Conservation (phyloP, 73 alveolate species). For the Durusdinium trenchii region DNA sequence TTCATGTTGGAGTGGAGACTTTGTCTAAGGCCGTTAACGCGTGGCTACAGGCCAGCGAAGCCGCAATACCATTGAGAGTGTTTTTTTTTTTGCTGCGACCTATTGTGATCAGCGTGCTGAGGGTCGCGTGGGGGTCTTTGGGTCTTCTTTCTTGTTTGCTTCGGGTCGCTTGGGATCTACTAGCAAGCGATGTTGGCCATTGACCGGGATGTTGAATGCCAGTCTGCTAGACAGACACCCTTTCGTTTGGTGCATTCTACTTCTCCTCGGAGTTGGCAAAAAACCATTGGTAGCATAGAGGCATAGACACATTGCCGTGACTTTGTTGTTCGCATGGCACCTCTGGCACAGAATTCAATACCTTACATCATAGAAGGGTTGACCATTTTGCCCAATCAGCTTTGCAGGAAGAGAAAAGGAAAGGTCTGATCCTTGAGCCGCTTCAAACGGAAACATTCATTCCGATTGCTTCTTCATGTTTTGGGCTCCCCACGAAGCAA, state of each 20-base stretch:
- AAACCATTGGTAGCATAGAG: too few species aligned
- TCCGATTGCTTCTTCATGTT: neutral
- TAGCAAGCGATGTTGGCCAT: too few species aligned
- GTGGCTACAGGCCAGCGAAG: conserved; percentile 1
- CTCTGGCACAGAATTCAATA: too few species aligned
- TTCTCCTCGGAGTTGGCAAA: too few species aligned
- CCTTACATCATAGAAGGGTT: neutral
- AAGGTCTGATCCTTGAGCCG: neutral
- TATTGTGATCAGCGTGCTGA: neutral
- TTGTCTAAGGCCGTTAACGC: conserved; percentile 41
- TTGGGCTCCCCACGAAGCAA: neutral
- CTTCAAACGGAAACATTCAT: neutral
- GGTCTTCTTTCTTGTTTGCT: neutral
- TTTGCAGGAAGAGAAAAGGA: conserved; percentile 28
- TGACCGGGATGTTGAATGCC: too few species aligned
- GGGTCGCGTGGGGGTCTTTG: neutral
- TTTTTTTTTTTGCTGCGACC: neutral
- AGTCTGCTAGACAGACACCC: too few species aligned
- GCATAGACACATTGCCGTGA: too few species aligned
- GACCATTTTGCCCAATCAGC: neutral
- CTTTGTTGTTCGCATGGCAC: too few species aligned
- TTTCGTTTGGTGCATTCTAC: too few species aligned
- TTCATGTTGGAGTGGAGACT: neutral
- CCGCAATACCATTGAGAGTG: too few species aligned
- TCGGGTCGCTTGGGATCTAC: too few species aligned